Base-by-base conservation (phyloP, 108 stramenopile genomes). In the Aurantiochytrium sp. region DNA sequence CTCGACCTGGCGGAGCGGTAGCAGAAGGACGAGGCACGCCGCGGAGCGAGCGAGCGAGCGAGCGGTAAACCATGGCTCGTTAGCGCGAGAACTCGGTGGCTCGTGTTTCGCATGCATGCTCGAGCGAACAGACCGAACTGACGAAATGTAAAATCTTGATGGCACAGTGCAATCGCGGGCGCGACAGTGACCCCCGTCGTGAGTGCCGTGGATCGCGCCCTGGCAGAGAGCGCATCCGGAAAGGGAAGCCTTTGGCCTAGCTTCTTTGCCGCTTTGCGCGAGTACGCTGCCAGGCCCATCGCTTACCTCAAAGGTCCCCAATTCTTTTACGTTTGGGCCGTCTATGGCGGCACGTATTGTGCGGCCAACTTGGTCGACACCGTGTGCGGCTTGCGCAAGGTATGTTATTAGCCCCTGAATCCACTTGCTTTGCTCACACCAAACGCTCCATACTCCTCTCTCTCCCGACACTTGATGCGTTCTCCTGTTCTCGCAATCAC, bases 331-430 rank as follows among this genome's bases (percentile, higher is more conserved):
- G 60, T 90, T 57, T 90, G 69, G 72, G 87, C 57, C 23, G 87
- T 90, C 23, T 90, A 90, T 57, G 76, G 83, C 58, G 89, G 89
- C n/a, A 90, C 89, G 42, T 90, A 90, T 55, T 60, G 58, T 35
- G 89, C 87, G 23, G 89, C 76, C 16, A 90, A 90, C 53, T 6
- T 55, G 16, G 87, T 90, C 19, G 89, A 90, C 10, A 87, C 89
- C 35, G 21, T 90, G 14, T 90, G 89, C 87, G 89, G 58, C 55
- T 87, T 76, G 55, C 29, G 55, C 44, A 90, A 90, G 25, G 44
- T 45, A 69, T 8, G 64, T 69, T 42, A 1, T 59, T n/a, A 1
- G n/a, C n/a, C n/a, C 35, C 35, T 35, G 35, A n/a, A 35, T 35
- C 0, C 35, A 16, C 55, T 57, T 57, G 55, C 55, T 57, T 16